Base-by-base conservation (phyloP, 2,329 filamentous ascomycete species). In the Exophiala sideris region DNA sequence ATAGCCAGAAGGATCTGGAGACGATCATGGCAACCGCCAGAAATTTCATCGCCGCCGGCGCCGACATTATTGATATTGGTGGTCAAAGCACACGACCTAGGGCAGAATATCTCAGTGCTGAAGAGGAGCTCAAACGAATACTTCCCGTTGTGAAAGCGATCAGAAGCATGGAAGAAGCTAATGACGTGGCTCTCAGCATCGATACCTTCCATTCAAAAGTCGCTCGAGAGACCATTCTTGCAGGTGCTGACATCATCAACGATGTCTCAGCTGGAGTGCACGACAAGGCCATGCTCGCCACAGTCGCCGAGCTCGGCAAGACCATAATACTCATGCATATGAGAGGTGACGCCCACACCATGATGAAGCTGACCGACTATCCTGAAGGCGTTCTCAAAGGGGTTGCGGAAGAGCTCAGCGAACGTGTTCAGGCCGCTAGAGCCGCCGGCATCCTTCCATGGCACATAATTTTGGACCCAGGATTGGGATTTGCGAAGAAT, bases 401-500 rank as follows among this genome's bases (percentile, higher is more conserved):
- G 8, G 78, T 96, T 2, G 82, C 79, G 5, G 63, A 68, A 1
- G 91, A 95, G 71, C 81, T 96, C 4, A 74, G 79, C 2, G 77
- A 73, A 7, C 86, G 91, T 12, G 80, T 97, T 4, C 74, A 75
- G 0, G 88, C 83, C 1, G 94, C 94, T n/a, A 74, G 95, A 70
- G 79, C 76, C 11, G 91, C 90, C 0, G 94, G 94, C 0, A 82
- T 99, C 40, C 81, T 89, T 3, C 85, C 91, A 45, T 99, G 94
- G 94, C 88, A 92, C 61, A 95, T 99, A 60, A 85, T 97, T 33
- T 82, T 97, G 1, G 94, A 99, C 68, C 94, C 94, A 0, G 94
- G 94, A 0, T 82, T 99, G 32, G 94, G 94, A 0, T 99, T 99
- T 68, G 91, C 94, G 52, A 99, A 99, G 75, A 85, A 83, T 0